Conservation (phyloP, 2,329 filamentous ascomycete species). For the Aphanocladium album region DNA sequence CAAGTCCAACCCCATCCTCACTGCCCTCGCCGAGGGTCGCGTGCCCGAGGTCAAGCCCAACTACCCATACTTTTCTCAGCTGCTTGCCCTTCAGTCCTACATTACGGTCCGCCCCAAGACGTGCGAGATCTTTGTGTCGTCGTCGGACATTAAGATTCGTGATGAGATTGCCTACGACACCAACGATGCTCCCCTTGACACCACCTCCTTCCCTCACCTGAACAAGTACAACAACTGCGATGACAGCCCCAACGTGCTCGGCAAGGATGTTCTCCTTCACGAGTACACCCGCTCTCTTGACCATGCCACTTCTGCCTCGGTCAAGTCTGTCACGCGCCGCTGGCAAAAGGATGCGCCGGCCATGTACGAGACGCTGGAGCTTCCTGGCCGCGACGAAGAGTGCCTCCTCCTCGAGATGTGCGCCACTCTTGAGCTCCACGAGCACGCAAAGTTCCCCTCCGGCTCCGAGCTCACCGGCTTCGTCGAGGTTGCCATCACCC, state of each 20-base stretch:
- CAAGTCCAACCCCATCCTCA: slow-evolving; percentile 60
- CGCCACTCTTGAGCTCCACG: slow-evolving; percentile 53
- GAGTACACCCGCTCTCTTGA: slow-evolving; percentile 53
- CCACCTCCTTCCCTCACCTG: slow-evolving; percentile 51
- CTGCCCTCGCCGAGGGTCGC: slow-evolving; percentile 52
- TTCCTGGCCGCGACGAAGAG: slow-evolving; percentile 43
- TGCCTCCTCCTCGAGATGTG: slow-evolving; percentile 59
- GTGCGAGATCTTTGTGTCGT: slow-evolving; percentile 56
- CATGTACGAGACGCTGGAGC: slow-evolving; percentile 48
- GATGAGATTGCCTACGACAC: slow-evolving; percentile 42
- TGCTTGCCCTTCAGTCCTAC: slow-evolving; percentile 48
- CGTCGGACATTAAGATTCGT: slow-evolving; percentile 45
- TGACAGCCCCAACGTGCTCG: slow-evolving; percentile 44
- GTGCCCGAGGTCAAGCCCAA: slow-evolving; percentile 56
- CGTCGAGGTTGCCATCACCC: slow-evolving; percentile 54
- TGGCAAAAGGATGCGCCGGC: slow-evolving; percentile 57
- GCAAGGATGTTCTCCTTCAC: slow-evolving; percentile 51
- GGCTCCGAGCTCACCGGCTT: slow-evolving; percentile 57
- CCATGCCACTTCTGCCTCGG: slow-evolving; percentile 51
- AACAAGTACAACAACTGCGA: slow-evolving; percentile 49
- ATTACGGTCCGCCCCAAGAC: slow-evolving; percentile 53
- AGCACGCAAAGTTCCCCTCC: slow-evolving; percentile 51
- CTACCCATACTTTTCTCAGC: slow-evolving; percentile 56
- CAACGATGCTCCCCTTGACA: slow-evolving; percentile 39
- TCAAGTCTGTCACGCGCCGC: slow-evolving; percentile 46